Evolutionary conservation across 345 rosid genomes (phyloP), one percentile per base, ranked within the genome.

Genomic region (Murraya paniculata): DNA sequence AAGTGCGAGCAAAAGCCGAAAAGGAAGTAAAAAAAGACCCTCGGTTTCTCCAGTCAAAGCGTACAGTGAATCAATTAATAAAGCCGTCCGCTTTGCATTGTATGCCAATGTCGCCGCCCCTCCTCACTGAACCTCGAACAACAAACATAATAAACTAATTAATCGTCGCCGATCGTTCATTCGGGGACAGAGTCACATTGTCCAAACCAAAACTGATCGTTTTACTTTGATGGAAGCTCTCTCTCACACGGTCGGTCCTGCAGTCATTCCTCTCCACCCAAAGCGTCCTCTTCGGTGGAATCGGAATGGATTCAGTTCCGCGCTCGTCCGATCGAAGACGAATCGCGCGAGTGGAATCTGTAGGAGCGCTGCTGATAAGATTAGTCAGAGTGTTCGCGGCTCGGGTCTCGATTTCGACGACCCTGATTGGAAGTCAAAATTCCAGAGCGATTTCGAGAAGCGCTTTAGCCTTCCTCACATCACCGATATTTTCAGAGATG

Each of bases 401-500:
- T 61, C 81, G 13, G 82, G 10, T 13, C 77, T 91, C 72, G 96
- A 97, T 82, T 95, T 90, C 79, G 85, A 45, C 28, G 97, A 97
- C 83, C 97, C 94, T 9, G 81, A 89, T 28, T 94, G 98, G 97
- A 94, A 91, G 75, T 64, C 76, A 14, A 88, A 90, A 83, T 93
- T 85, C 77, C 92, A 91, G 88, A 77, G 11, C 67, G 93, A 93
- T 75, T 93, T 97, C 79, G 93, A 90, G 85, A 30, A 75, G 21
- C 88, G 98, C 53, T 97, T 97, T 82, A 85, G 72, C 41, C 88
- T 97, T 41, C 97, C 98, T 77, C 99, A 91, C 74, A 56, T 97
- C 76, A 91, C 92, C 30, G 97, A 97, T 67, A 58, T 86, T 4
- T 91, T 94, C 75, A 88, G 92, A 10, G 94, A 93, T 61, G 90